phyloP scores from a whole-genome alignment of 2,329 filamentous ascomycete species.

The Fusarium sacchari region DNA sequence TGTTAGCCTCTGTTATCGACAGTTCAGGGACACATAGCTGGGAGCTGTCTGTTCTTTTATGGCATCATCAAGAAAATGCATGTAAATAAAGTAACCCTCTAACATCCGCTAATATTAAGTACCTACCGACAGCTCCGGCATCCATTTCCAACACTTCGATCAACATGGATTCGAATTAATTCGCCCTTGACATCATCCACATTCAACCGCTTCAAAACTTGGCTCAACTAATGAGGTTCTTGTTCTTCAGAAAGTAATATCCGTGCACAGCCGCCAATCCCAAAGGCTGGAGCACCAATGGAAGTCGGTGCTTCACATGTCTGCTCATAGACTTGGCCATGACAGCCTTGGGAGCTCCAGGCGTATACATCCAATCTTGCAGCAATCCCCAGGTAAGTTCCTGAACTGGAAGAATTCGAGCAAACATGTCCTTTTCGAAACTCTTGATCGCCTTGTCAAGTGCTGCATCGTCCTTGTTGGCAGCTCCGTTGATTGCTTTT shows the following conservation, averaged over 20 bases:
- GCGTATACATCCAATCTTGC: slow-evolving; percentile 59
- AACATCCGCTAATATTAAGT: slow-evolving; percentile 4
- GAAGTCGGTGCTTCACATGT: slow-evolving; percentile 47
- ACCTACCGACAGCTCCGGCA: background rate
- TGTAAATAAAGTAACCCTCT: slow-evolving; percentile 18
- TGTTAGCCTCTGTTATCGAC: fast-evolving
- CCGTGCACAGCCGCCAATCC: slow-evolving; percentile 42
- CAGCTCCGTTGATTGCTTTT: slow-evolving; percentile 51
- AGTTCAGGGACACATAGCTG: background rate
- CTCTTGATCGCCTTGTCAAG: slow-evolving; percentile 49
- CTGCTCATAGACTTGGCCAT: slow-evolving; percentile 52
- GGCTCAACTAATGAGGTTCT: slow-evolving; percentile 17
- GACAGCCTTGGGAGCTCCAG: slow-evolving; percentile 54
- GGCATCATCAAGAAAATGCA: background rate
- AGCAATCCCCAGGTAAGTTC: slow-evolving; percentile 57
- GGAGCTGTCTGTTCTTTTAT: background rate
- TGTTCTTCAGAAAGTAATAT: slow-evolving; percentile 42
- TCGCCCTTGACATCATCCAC: background rate
- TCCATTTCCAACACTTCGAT: background rate
- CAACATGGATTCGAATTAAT: background rate
- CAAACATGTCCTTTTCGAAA: slow-evolving; percentile 54
- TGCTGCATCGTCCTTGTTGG: slow-evolving; percentile 33
- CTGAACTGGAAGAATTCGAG: slow-evolving; percentile 51
- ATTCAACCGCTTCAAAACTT: background rate
- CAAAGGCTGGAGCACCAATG: slow-evolving; percentile 46